Base-by-base conservation (phyloP, 164 flowering plant genomes). In the Hamamelis virginiana region DNA sequence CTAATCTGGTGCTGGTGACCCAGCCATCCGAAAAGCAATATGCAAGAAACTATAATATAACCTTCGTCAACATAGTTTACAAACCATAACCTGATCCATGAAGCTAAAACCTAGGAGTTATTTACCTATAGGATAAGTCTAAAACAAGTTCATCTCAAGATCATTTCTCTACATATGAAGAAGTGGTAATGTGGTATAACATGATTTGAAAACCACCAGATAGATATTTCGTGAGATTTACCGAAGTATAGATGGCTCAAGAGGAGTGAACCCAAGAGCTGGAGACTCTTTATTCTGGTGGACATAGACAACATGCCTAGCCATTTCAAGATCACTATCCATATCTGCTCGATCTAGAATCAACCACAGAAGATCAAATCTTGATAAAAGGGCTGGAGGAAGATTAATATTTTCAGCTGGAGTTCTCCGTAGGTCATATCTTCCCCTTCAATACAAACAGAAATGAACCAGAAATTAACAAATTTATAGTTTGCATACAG, bases 351-450 rank as follows among this genome's bases (percentile, higher is more conserved):
- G 78, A 75, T 96, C 99, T 16, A 96, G 81, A 74, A 96, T 96
- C 80, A 96, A 70, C 99, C 99, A 93, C 45, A 96, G 74, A 51
- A 96, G 92, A 79, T 96, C 99, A 83, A 96, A 96, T 68, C 99
- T 88, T 70, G 98, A 96, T 41, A 96, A 76, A 68, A 96, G 88
- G 3, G 99, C 99, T 26, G 99, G 98, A 74, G 99, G 99, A 62
- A 93, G 98, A 82, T 96, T 96, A 64, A 96, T 93, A 72, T 96
- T 96, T 81, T 96, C 99, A 18, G 99, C 98, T 65, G 99, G 99
- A 68, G 97, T 89, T 84, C 99, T 85, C 18, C 99, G 76, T 65
- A 91, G 77, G 73, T 96, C 98, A 81, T 96, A 96, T 87, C 99
- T 83, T 70, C 99, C 99, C 99, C 98, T 96, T 64, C 67, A 83